Base-by-base conservation (phyloP, 371 early-diverging fungal genomes). In the Blastocladiella emersonii region DNA sequence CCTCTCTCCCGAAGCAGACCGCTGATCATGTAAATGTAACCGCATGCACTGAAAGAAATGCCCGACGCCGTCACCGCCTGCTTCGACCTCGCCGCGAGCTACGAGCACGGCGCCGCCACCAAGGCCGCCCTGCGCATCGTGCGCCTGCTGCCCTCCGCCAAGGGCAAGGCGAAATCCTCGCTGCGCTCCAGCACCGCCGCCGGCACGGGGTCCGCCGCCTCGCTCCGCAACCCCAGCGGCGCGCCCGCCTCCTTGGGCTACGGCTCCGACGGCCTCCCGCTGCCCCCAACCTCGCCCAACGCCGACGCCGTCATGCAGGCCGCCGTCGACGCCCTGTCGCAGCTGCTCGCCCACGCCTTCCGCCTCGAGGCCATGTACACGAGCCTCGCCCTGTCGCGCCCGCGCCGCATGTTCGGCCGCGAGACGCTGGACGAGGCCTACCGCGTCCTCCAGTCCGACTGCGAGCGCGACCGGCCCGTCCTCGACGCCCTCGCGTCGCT, bases 321-420 rank as follows among this genome's bases (percentile, higher is more conserved):
- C 25, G n/a, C n/a, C 48, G 48, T 48, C 48, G n/a, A 48, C 48
- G 8, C 48, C 10, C 48, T 48, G 1, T 21, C n/a, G n/a, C 48
- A 48, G 25, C n/a, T 19, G 48, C 48, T 48, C 25, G 48, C 48
- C 48, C 19, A 48, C 48, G 23, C 23, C n/a, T 48, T 48, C 48
- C 19, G n/a, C n/a, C 48, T 48, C 25, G 48, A 48, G 48, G n/a
- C 19, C 21, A 21, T 48, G 48, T 48, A 48, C 48, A n/a, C 48
- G 25, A 17, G 25, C 21, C 19, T 48, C n/a, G n/a, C n/a, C 25
- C 25, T 48, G 48, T n/a, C 48, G 21, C 19, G 48, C 10, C 48
- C 48, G 48, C 48, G 48, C 48, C 48, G 48, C 48, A 25, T 48
- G 48, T 48, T 48, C 23, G 48, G 48, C 48, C 48, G 48, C 25